Evolutionary conservation across 2,329 filamentous ascomycete species (phyloP), one percentile per base, ranked within the genome.

Genomic region (Stagonosporopsis vannaccii): DNA sequence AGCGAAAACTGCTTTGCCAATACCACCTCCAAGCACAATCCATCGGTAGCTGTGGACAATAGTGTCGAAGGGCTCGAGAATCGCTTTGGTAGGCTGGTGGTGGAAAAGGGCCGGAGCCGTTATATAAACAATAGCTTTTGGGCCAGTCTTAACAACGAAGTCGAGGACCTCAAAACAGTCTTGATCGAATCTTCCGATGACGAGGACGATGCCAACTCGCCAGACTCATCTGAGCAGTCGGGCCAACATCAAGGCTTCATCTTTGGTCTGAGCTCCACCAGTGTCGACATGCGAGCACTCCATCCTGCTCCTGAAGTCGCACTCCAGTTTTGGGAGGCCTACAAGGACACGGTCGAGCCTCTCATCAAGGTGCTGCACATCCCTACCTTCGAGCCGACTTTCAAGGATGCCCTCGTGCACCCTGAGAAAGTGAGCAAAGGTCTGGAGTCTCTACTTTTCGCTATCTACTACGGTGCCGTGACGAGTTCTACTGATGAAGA

Each of bases 121-220:
- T 93, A 92, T 70, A 85, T 93, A 63, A 91, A 88, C 77, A 90
- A 86, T 71, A 88, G 85, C 6, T 91, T 92, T 67, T 92, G 89
- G 89, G 85, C 88, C 19, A 90, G 85, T 59, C 80, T 93, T 47
- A 90, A 87, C 57, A 90, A 91, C 49, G 89, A 92, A 81, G 87
- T 88, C 19, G 84, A 87, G 69, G 85, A 88, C 66, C 78, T 88
- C 63, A 85, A 85, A 63, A 81, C 85, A 59, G 83, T 87, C 15
- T 77, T 88, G 3, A 87, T 87, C 3, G 86, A 90, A 20, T 80
- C 82, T 2, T 82, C 80, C 28, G 84, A 85, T 23, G 84, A 86
- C 25, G 87, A 89, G n/a, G 85, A 82, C 19, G 83, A 84, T 19
- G 77, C 52, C 66, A 79, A 63, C 69, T 81, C 54, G 62, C 78